phyloP scores from a whole-genome alignment of 768 basidiomycete genomes.

The Floccularia luteovirens region DNA sequence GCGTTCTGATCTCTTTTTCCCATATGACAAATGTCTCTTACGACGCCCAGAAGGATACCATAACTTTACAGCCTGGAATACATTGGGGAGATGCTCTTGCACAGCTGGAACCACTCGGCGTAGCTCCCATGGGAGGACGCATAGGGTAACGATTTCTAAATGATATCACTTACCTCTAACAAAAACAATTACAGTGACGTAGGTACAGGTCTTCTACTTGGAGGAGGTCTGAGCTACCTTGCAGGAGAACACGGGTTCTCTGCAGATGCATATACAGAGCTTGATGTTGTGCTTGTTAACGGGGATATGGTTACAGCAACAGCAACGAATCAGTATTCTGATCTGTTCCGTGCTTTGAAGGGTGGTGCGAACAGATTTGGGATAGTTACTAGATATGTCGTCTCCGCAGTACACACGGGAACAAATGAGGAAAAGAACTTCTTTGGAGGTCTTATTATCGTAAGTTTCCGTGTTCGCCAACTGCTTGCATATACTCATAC shows the following conservation, averaged over 20 bases:
- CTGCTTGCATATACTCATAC: background rate
- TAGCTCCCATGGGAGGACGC: constrained; percentile 32
- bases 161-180: too few relatives aligned
- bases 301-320: constrained; percentile 32
- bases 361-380: constrained; percentile 39
- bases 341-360: constrained; percentile 37
- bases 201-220: constrained; percentile 34
- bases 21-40: constrained; percentile 30
- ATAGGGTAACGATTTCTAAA: constrained; percentile 16
- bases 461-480: constrained; percentile 13
- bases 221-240: constrained; percentile 34
- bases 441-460: constrained; percentile 29
- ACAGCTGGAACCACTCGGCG: constrained; percentile 27
- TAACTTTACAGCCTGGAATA: constrained; percentile 32
- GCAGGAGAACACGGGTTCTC: constrained; percentile 32
- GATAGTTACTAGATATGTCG: constrained; percentile 35
- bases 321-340: constrained; percentile 28
- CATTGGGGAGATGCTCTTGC: constrained; percentile 30
- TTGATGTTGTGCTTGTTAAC: constrained; percentile 34
- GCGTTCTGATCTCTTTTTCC: constrained; percentile 28
- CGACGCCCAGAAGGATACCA: constrained; percentile 23
- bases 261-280: constrained; percentile 24
- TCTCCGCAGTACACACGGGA: constrained; percentile 29
- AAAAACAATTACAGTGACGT: constrained; percentile 23
- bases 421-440: constrained; percentile 24